Base-by-base conservation (phyloP, 2,329 filamentous ascomycete genomes). In the Ceratocystis papillata region DNA sequence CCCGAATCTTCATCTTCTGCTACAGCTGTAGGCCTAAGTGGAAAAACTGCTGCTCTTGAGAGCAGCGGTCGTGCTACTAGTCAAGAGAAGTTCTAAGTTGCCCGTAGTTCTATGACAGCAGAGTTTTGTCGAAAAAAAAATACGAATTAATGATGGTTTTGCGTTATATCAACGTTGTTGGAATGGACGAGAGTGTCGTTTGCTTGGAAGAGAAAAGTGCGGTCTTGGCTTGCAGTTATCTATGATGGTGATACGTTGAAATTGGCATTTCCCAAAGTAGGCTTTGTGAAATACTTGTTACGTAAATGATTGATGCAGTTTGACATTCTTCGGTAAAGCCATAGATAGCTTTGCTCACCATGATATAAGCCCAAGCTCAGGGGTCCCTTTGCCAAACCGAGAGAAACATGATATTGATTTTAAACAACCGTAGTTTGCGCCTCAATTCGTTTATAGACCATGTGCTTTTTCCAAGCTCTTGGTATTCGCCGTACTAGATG, bases 81-180 rank as follows among this genome's bases (percentile, higher is more conserved):
- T 15, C 62, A 63, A 25, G 66, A 67, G 33, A 67, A 67, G 57
- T 22, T 64, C 44, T 67, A 61, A 61, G n/a, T 33, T 48, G 10
- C 12, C 2, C 7, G 48, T 50, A 10, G 48, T 48, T 5, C 0
- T 28, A 25, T 53, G 8, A 25, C 20, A 41, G 10, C 3, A 12
- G 37, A 41, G 37, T 15, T 15, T 41, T 41, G 37, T 41, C 3
- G 37, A 41, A 5, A 15, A 10, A 15, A 3, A 41, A 41, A 15
- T 4, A 41, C 12, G 10, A 4, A 15, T 41, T 41, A 15, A 41
- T 41, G 10, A 41, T 41, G 10, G 33, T 37, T 37, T 37, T 37
- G 33, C 10, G 8, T 3, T 12, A 3, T 4, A 12, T 41, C 10
- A 15, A 5, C 4, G 10, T 41, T 41, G 37, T 4, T 41, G 37